phyloP scores from a whole-genome alignment of 2,329 filamentous ascomycete species.

The Claviceps digitariae region DNA sequence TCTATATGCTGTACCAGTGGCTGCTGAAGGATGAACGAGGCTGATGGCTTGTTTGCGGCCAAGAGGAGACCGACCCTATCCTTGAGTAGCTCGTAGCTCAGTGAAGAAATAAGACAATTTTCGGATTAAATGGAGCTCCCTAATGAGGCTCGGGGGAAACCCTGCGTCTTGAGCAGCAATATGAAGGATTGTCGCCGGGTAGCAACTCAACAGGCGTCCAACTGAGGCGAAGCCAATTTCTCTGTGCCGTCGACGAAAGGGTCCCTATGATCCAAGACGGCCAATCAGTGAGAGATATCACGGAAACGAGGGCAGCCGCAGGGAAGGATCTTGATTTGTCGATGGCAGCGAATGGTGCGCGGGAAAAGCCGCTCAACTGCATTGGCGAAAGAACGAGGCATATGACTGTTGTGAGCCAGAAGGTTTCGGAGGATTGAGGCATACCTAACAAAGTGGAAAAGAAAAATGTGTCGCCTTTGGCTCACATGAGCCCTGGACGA shows the following conservation, averaged over 20 bases:
- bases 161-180: neutral
- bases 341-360: neutral
- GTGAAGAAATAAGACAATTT: neutral
- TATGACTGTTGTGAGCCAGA: neutral
- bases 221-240: neutral
- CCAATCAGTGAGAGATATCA: neutral
- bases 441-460: neutral
- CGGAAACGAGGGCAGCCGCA: neutral
- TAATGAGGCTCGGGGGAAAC: neutral
- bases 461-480: neutral
- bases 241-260: neutral
- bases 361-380: neutral
- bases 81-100: neutral
- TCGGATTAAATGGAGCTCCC: neutral
- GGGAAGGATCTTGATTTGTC: neutral
- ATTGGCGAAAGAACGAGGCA: neutral
- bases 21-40: neutral
- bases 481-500: neutral
- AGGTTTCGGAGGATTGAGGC: neutral
- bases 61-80: neutral
- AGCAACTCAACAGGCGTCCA: neutral
- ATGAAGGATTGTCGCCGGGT: neutral
- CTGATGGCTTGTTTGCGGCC: neutral
- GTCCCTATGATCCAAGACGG: neutral
- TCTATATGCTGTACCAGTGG: neutral